Evolutionary conservation across 306 rosid species (phyloP).

Genomic region (Gillenia trifoliata): DNA sequence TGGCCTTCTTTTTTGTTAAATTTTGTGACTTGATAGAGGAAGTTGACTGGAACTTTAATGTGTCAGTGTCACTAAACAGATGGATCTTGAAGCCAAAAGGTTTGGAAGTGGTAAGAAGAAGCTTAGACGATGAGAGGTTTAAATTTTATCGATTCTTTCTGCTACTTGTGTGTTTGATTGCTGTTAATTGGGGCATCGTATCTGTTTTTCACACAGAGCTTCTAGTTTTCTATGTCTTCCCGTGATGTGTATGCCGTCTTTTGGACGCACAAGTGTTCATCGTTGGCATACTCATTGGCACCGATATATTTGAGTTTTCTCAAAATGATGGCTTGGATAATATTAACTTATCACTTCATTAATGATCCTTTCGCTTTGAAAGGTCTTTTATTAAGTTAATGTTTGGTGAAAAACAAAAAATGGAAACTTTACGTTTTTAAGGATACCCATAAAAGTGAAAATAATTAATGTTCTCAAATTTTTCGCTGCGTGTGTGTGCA

Average conservation of each 20-base stretch:
- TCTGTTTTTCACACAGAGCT: not conserved
- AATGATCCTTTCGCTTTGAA: too few relatives aligned
- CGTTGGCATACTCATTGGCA: not conserved
- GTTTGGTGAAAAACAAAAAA: too few relatives aligned
- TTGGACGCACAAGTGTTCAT: not conserved
- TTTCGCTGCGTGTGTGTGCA: too few relatives aligned
- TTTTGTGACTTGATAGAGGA: not conserved
- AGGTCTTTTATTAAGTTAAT: too few relatives aligned
- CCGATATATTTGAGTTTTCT: not conserved
- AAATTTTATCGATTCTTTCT: not conserved
- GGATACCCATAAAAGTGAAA: too few relatives aligned
- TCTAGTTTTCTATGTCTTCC: not conserved
- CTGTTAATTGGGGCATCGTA: not conserved
- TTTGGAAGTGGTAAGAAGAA: conserved; percentile 32
- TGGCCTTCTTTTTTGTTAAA: not conserved
- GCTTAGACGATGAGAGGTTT: not conserved
- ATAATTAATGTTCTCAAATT: too few relatives aligned
- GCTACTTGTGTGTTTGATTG: not conserved
- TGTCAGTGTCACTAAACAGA: not conserved
- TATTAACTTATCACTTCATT: not conserved
- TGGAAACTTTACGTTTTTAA: too few relatives aligned
- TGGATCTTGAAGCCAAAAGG: conserved; percentile 23
- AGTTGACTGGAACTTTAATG: not conserved
- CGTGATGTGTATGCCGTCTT: not conserved
- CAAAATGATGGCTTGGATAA: not conserved